Base-by-base conservation (phyloP, 805 yeast genomes). In the Kregervanrija pseudodelftensis region DNA sequence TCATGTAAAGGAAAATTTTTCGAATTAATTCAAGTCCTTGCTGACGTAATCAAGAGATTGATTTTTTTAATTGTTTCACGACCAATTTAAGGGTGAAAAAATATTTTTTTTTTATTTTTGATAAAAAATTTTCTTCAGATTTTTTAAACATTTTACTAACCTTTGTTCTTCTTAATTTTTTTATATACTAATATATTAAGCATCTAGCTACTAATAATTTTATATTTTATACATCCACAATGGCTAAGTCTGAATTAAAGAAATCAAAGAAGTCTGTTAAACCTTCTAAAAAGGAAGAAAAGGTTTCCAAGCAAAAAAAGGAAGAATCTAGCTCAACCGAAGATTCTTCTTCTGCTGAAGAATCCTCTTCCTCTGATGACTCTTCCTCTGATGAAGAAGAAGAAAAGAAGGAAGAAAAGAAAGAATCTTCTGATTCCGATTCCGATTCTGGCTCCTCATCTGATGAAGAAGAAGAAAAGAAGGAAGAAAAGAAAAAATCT, bases 161-260 rank as follows among this genome's bases (percentile, higher is more conserved):
- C 28, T 22, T 38, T 31, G 35, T 31, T 16, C 35, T 43, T 41
- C 37, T 43, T 35, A 31, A 38, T 22, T 34, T 22, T 16, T 44
- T 39, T 41, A 31, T 15, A 30, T 39, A 34, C 32, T 13, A 30
- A 37, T 32, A 11, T 34, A n/a, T 22, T 22, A 34, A 12, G 30
- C 16, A 30, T 5, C 30, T 22, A 33, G 14, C 8, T 16, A 13
- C 36, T 37, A 16, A 8, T 28, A 36, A n/a, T 16, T 31, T 36
- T 35, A 34, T 22, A 37, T 33, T 34, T 40, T 41, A 8, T 33
- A 22, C 36, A 36, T 36, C 12, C 22, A 51, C 41, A 44, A 61
- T 60, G 64, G 63, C 57, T 48, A 60, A 60, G 42, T 50, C 61
- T 36, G 61, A 51, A 39, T 37, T 49, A 15, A 61, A 59, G 50